Evolutionary conservation across 2,329 filamentous ascomycete genomes (phyloP), one percentile per base, ranked within the genome.

Genomic region (Ascochyta pisi): DNA sequence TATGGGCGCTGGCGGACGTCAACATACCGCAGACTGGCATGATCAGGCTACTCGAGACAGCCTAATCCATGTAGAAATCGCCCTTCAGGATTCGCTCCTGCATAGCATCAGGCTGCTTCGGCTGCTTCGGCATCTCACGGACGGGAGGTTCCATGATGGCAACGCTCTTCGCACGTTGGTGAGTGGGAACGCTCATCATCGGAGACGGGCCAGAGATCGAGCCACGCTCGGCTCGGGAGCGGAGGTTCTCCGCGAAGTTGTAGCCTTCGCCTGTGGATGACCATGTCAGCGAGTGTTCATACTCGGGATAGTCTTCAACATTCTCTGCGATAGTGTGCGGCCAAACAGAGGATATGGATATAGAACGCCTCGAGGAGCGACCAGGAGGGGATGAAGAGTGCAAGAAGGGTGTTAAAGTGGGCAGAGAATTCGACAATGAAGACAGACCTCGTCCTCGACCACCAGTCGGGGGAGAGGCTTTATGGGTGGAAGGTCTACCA

Each of bases 31-130:
- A 49, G 40, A 41, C 49, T 15, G 9, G 10, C 35, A 10, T 53
- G 9, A 27, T 33, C 9, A 31, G 16, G 23, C 39, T 29, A 29
- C 10, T 44, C 1, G 10, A 38, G 15, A n/a, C 50, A 42, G 27
- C 34, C 39, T 82, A 96, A 73, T 97, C 93, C 92, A 98, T 97
- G 81, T 95, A 95, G 70, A 99, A 98, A 72, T 99, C 95, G 41
- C 94, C 95, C 80, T 96, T 95, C 65, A 99, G 84, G 69, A 99
- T 98, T 65, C 96, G 87, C 83, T 99, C 95, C 77, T 97, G 93
- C 80, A 97, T 95, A 61, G 89, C 89, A 79, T 99, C 95, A 27
- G 94, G 93, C 26, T 78, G 76, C 61, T 76, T 78, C 29, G 76
- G 70, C 46, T 77, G 71, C 81, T 94, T 96, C 38, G 81, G 79